These are phyloP conservation scores for Petunia axillaris DNA, from an alignment of 257 asterid species.

Conservation along the genomic window DNA sequence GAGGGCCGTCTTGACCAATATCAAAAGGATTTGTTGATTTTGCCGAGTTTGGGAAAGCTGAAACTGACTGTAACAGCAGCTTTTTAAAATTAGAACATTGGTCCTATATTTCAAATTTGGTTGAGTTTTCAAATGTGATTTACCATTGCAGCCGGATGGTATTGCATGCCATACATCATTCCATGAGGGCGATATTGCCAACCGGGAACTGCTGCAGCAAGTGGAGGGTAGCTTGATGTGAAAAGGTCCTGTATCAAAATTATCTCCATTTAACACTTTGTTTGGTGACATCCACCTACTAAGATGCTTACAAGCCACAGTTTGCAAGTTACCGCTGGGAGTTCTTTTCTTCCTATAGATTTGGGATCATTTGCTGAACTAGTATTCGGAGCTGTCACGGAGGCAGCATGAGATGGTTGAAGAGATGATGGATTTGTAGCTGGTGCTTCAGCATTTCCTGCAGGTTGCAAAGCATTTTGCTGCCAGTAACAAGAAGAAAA, in stretches of 20 bases:
- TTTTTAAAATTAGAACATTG: background rate
- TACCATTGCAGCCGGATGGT: conserved; percentile 59
- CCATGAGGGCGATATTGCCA: conserved; percentile 64
- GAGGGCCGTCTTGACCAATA: conserved; percentile 50
- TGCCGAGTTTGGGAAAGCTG: conserved; percentile 40
- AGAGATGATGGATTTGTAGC: conserved; percentile 36
- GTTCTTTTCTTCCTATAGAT: conserved; percentile 59
- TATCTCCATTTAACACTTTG: background rate
- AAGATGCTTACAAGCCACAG: background rate
- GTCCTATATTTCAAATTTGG: background rate
- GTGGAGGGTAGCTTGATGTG: conserved; percentile 43
- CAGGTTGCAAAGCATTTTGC: conserved; percentile 38
- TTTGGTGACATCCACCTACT: background rate
- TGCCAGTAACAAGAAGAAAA: conserved; percentile 33
- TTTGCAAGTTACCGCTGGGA: conserved; percentile 61
- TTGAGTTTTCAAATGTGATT: background rate
- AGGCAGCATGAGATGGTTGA: conserved; percentile 45
- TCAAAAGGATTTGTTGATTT: conserved; percentile 77
- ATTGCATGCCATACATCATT: conserved; percentile 57
- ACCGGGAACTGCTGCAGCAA: conserved; percentile 46
- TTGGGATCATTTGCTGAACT: conserved; percentile 40
- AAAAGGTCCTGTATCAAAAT: conserved; percentile 62
- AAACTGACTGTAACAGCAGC: conserved; percentile 40
- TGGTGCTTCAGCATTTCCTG: conserved; percentile 35
- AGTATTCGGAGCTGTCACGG: conserved; percentile 28